phyloP scores from a whole-genome alignment of 2,329 filamentous ascomycete genomes.

The Aspergillus sp. region DNA sequence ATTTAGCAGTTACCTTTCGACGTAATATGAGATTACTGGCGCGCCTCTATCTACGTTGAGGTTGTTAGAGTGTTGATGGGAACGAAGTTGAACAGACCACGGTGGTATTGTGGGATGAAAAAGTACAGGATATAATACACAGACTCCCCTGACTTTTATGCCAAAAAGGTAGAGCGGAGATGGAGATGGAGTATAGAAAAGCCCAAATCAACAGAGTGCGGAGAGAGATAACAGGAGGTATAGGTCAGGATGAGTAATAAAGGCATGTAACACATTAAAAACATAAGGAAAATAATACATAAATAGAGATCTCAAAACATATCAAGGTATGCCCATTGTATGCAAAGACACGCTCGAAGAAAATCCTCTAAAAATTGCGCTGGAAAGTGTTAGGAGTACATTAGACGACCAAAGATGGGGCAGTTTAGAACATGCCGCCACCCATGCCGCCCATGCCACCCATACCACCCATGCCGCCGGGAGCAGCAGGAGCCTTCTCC shows the following conservation, averaged over 20 bases:
- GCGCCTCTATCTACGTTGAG: background rate
- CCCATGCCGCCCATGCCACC: constrained; percentile 65
- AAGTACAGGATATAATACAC: constrained; percentile 34
- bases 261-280: constrained; percentile 32
- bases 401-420: constrained; percentile 8
- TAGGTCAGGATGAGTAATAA: constrained; percentile 18
- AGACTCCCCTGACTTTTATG: constrained; percentile 31
- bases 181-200: constrained; percentile 18
- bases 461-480: constrained; percentile 48
- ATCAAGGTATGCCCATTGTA: constrained; percentile 36
- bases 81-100: constrained; percentile 6
- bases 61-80: background rate
- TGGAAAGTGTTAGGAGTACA: constrained; percentile 20
- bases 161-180: constrained; percentile 33
- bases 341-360: constrained; percentile 41
- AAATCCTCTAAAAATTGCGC: constrained; percentile 28
- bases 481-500: constrained; percentile 73
- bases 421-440: constrained; percentile 66
- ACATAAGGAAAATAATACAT: constrained; percentile 29
- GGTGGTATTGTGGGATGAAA: constrained; percentile 14
- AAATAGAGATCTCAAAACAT: constrained; percentile 28
- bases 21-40: background rate
- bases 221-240: constrained; percentile 16
- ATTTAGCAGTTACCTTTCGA: background rate
- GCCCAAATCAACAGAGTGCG: constrained; percentile 14